Base-by-base conservation (phyloP, 495 filamentous ascomycete species). In the Xylaria palmicola region DNA sequence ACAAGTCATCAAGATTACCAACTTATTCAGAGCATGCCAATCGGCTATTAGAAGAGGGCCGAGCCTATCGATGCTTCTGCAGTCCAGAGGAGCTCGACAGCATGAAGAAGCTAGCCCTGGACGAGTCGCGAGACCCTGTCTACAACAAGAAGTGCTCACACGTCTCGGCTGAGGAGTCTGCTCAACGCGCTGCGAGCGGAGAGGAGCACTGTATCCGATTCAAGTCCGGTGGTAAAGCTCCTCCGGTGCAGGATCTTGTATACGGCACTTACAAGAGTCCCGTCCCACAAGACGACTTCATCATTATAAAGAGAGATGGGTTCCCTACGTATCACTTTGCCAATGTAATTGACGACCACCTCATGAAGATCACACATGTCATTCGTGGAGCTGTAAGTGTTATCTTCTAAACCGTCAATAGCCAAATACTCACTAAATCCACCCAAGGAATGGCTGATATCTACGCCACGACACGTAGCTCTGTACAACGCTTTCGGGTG, bases 261-360 rank as follows among this genome's bases (percentile, higher is more conserved):
- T 93, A 94, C 66, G 88, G 85, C 52, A 76, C 76, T 47, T 86
- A 85, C 45, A 74, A 75, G 40, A 70, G 80, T 66, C 70, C 69
- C 27, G 62, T 68, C 12, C 37, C 61, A n/a, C 67, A 76, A 43
- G 74, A 80, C 19, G 66, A 79, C 69, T 92, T 90, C 8, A 87
- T 98, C 63, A 77, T 98, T 44, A 72, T 96, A 27, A 98, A 98
- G 74, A 86, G 86, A 7, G 94, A 98, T 68, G 92, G 92, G 0
- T 86, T 88, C 53, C 94, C 94, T 1, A 98, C 94, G 8, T 98
- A 98, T 68, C 94, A 98, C 72, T 86, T 98, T 54, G 94, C 94
- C 4, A 98, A 97, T 73, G 93, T 98, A 24, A 88, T 98, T 20
- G 94, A 98, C 72, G 94, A 98, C 72, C 90, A 95, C 69, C 75